A percentile compares a stretch with the other conserved stretches of the same genome.
Conservation (phyloP, 2,329 filamentous ascomycete species). For the Corynespora cassiicola region DNA sequence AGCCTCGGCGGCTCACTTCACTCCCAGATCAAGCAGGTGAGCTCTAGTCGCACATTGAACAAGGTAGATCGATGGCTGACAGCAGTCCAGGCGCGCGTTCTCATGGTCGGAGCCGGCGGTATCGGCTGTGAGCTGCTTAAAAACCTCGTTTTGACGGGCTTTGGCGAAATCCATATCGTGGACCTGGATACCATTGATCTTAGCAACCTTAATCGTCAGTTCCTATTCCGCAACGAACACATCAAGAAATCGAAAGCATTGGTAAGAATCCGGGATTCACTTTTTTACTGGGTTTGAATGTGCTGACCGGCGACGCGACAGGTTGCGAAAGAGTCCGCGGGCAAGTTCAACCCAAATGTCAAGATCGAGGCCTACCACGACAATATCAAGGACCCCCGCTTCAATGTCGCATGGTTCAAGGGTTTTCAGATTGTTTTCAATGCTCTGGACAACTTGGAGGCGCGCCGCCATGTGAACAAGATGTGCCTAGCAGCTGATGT, state of each 20-base stretch:
- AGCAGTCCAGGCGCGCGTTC: constrained; percentile 72
- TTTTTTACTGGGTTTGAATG: constrained; percentile 5
- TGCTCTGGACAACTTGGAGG: constrained; percentile 93
- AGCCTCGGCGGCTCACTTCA: constrained; percentile 69
- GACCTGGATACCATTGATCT: constrained; percentile 98
- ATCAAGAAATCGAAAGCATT: constrained; percentile 97
- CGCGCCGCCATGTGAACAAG: constrained; percentile 91
- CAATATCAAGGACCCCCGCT: constrained; percentile 90
- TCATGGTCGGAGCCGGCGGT: constrained; percentile 95
- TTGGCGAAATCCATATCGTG: constrained; percentile 91
- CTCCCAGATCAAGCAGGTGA: constrained; percentile 72
- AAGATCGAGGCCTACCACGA: constrained; percentile 89
- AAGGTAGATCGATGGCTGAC: constrained; percentile 38
- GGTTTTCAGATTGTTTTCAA: constrained; percentile 90
- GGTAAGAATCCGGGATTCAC: constrained; percentile 59
- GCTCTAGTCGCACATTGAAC: constrained; percentile 8
- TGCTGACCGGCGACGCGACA: constrained; percentile 45
- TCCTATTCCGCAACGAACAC: constrained; percentile 94
- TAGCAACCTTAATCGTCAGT: constrained; percentile 96
- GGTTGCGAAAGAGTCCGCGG: constrained; percentile 91
- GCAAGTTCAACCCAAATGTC: constrained; percentile 86
- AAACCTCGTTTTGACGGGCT: constrained; percentile 90
- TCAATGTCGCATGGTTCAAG: constrained; percentile 88
- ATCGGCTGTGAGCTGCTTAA: constrained; percentile 98
- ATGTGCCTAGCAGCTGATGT: constrained; percentile 95